Evolutionary conservation across 495 filamentous ascomycete genomes (phyloP), one percentile per base, ranked within the genome.

Genomic region (Chaetomium tenue): DNA sequence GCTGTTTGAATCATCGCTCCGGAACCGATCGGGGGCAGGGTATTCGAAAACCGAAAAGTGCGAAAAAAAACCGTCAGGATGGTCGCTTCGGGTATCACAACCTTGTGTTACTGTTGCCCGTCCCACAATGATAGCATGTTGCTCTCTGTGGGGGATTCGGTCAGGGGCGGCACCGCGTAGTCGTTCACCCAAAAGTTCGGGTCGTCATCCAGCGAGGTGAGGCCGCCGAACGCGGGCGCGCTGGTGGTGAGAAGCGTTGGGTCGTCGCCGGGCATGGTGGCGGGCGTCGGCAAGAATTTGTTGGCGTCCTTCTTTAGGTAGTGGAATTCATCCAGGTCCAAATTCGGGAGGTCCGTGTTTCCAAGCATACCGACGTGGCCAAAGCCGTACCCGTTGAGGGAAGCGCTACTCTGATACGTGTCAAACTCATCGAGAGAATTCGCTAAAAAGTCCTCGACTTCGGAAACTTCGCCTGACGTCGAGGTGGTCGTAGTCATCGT

Each of bases 401-500:
- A 79, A 0, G 80, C 78, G 57, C 78, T 81, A 68, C 76, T 84
- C 64, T 81, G 70, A 52, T 82, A 86, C 15, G 72, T 78, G 65
- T 85, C 79, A 33, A 80, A 84, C 9, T 83, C 78, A 57, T 86
- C 84, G 63, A 84, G 82, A 60, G 82, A 79, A 63, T 80, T 83
- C n/a, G 81, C 74, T 52, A 78, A 69, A 68, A 82, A 81, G 55
- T 92, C 89, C 59, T 90, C 89, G 16, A 84, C 84, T 73, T 91
- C 89, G 16, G 89, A 91, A 33, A 89, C 84, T 64, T 91, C 88
- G 37, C 89, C 89, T 2, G 89, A 91, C 11, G 87, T 91, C 4
- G 88, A 91, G 2, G 88, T 88, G 8, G 84, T 74, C 37, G 72
- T 75, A 16, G 79, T 80, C 61, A 87, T 77, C 7, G 82, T 84